These are phyloP conservation scores for Cochlearia excelsa DNA, from an alignment of 345 rosid genomes.

Conservation along the genomic window DNA sequence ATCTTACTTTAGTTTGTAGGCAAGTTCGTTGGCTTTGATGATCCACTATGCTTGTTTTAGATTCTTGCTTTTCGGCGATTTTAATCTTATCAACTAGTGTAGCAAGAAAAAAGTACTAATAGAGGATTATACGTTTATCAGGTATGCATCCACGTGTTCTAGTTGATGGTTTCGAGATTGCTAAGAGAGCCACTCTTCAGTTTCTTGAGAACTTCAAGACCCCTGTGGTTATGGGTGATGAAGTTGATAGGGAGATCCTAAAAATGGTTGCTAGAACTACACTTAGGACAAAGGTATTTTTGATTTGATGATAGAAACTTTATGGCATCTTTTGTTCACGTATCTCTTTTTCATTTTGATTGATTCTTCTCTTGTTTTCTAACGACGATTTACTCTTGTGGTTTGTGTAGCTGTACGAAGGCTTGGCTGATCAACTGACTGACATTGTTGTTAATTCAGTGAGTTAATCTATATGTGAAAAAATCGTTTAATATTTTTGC, in stretches of 20 bases:
- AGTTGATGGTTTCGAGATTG: slow-evolving; percentile 98
- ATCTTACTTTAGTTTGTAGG: neutral
- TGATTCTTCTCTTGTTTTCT: neutral
- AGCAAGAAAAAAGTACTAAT: neutral
- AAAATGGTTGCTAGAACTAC: slow-evolving; percentile 99
- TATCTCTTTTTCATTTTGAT: slow-evolving; percentile 7
- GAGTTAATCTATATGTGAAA: slow-evolving; percentile 32
- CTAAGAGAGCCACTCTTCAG: slow-evolving; percentile 89
- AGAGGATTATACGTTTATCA: slow-evolving; percentile 31
- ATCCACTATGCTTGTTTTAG: slow-evolving; percentile 3
- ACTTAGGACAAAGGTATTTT: slow-evolving; percentile 76
- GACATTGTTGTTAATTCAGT: slow-evolving; percentile 88
- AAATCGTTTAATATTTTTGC: neutral
- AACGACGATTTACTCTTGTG: slow-evolving; percentile 13
- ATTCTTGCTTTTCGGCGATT: neutral
- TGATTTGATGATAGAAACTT: neutral
- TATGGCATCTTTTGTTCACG: too few species aligned
- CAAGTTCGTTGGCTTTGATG: neutral
- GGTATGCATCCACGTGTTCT: slow-evolving; percentile 99
- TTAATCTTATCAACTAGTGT: neutral
- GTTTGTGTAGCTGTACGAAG: slow-evolving; percentile 67
- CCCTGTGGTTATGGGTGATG: slow-evolving; percentile 92
- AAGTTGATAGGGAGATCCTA: slow-evolving; percentile 87
- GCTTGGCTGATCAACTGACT: slow-evolving; percentile 93
- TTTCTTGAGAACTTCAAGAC: slow-evolving; percentile 94